Base-by-base conservation (phyloP, 75 land plant genomes). In the Adiantum capillusveneris region DNA sequence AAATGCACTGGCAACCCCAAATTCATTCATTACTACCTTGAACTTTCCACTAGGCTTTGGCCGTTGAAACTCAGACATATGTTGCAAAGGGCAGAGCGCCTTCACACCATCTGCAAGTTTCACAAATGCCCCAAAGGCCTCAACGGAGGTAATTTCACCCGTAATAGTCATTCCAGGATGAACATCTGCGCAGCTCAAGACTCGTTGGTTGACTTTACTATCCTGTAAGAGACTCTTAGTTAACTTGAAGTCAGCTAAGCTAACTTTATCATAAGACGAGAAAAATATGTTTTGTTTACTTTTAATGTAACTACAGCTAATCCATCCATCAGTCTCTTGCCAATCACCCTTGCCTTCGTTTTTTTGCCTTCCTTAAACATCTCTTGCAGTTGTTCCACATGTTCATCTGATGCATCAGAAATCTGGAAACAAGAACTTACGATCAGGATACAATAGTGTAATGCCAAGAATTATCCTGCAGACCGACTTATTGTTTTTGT, bases 1-100 rank as follows among this genome's bases (percentile, higher is more conserved):
- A n/a, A n/a, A n/a, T n/a, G n/a, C 39, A 36, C 50, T 46, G 16
- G n/a, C n/a, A n/a, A n/a, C n/a, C n/a, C n/a, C n/a, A n/a, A n/a
- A n/a, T n/a, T n/a, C n/a, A n/a, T n/a, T n/a, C n/a, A n/a, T n/a
- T n/a, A n/a, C n/a, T 11, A 95, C 99, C 99, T 90, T 66, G 66
- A 95, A 95, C 53, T 90, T 95, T 43, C 81, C 72, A 43, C 75
- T 45, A 44, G 92, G 92, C 36, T 85, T 84, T 7, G 67, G 57
- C 25, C 86, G 62, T 25, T 80, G 79, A 67, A 81, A 79, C 60
- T 95, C 99, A 21, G 97, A 90, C 99, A 95, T 95, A 56, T 95
- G 99, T 36, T 66, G 78, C 30, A 90, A 68, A 44, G 99, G 99
- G 57, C 99, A 95, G 0, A 87, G 73, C 37, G 88, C 99, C 66